Percentiles rank a stretch among this genome's conserved stretches.
These are phyloP conservation scores for Setomelanomma holmii DNA, from an alignment of 2,329 filamentous ascomycete species.

Conservation along the genomic window DNA sequence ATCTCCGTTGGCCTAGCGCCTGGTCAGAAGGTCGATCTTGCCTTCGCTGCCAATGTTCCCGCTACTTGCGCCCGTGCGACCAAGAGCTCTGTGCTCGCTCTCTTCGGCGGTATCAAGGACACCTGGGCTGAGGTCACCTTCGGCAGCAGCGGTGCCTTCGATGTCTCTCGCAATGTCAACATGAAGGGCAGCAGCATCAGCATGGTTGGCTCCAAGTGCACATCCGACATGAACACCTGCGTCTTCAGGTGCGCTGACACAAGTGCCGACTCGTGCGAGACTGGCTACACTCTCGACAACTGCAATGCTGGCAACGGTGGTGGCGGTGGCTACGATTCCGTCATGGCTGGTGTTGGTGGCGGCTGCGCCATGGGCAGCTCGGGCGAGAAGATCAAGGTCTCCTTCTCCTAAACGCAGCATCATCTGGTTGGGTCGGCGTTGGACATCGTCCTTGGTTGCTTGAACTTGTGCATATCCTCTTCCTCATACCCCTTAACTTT, in stretches of 20 bases:
- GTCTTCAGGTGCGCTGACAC: constrained; percentile 52
- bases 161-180: constrained; percentile 55
- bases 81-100: constrained; percentile 42
- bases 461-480: constrained; percentile 24
- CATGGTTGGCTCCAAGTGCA: constrained; percentile 50
- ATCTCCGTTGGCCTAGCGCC: constrained; percentile 51
- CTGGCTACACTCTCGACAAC: constrained; percentile 50
- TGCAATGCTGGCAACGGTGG: constrained; percentile 38
- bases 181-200: constrained; percentile 53
- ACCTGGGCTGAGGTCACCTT: constrained; percentile 57
- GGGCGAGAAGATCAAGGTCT: constrained; percentile 38
- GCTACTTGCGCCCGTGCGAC: constrained; percentile 52
- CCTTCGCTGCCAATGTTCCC: constrained; percentile 46
- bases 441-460: constrained; percentile 12
- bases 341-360: constrained; percentile 36
- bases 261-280: constrained; percentile 40
- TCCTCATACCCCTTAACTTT: constrained; percentile 26
- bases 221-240: constrained; percentile 52
- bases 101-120: constrained; percentile 51
- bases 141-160: constrained; percentile 48
- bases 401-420: constrained; percentile 22
- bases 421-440: constrained; percentile 18
- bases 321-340: constrained; percentile 37
- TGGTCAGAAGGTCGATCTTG: constrained; percentile 48
- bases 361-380: constrained; percentile 39